phyloP scores from a whole-genome alignment of 352 stramenopile species.

The Phytophthora crassamura region DNA sequence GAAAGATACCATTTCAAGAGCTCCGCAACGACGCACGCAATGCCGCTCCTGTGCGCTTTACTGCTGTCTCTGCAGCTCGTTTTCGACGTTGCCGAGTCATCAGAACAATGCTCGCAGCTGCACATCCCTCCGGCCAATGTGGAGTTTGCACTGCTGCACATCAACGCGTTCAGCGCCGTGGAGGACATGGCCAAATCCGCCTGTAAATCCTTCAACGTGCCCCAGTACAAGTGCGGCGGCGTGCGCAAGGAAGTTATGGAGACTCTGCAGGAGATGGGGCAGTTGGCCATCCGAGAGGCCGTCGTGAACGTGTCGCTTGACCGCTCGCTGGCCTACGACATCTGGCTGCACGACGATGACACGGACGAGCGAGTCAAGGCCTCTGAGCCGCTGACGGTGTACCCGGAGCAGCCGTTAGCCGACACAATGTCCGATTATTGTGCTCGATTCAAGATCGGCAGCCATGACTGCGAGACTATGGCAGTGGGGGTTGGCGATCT shows the following conservation, averaged over 20 bases:
- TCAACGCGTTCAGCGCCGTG: slow-evolving; percentile 45
- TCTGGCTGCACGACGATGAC: slow-evolving; percentile 27
- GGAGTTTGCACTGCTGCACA: slow-evolving; percentile 41
- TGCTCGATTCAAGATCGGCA: slow-evolving; percentile 21
- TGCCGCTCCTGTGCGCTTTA: background rate
- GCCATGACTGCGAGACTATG: slow-evolving; percentile 17
- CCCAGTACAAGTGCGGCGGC: slow-evolving; percentile 40
- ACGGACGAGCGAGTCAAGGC: slow-evolving; percentile 25
- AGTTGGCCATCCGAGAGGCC: slow-evolving; percentile 45
- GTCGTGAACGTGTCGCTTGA: slow-evolving; percentile 72
- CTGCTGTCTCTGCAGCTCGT: slow-evolving; percentile 22
- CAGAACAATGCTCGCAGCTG: slow-evolving; percentile 29
- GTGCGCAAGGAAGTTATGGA: slow-evolving; percentile 43
- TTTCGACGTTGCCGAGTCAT: background rate
- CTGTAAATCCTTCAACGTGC: slow-evolving; percentile 35
- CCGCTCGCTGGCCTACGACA: slow-evolving; percentile 50
- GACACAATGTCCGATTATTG: slow-evolving; percentile 47
- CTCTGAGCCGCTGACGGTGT: slow-evolving; percentile 35
- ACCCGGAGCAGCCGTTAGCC: slow-evolving; percentile 44
- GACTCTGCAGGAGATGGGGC: slow-evolving; percentile 55
- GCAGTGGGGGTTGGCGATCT: slow-evolving; percentile 35
- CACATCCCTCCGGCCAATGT: slow-evolving; percentile 35
- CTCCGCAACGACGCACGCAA: background rate
- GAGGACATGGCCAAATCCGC: slow-evolving; percentile 28
- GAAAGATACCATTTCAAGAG: slow-evolving; percentile 25